Conservation (phyloP, 345 rosid genomes). For the Euphorbia lathyris region DNA sequence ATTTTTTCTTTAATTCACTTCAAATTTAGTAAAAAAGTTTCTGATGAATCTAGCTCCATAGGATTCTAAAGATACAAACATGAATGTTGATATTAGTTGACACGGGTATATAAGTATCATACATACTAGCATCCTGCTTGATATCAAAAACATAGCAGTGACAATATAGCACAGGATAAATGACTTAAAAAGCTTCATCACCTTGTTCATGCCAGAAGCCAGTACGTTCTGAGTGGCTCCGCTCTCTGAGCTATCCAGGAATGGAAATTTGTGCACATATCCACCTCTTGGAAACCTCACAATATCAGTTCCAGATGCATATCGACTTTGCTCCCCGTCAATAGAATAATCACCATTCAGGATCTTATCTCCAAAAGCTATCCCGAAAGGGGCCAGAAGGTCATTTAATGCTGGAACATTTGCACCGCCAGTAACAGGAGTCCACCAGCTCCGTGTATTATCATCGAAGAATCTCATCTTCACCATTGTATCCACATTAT, state of each 20-base stretch:
- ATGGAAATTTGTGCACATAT: constrained; percentile 77
- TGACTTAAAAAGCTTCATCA: constrained; percentile 13
- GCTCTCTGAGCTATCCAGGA: constrained; percentile 92
- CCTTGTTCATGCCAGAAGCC: constrained; percentile 58
- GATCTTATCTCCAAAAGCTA: constrained; percentile 95
- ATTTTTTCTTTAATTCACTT: no score
- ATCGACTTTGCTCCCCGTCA: constrained; percentile 94
- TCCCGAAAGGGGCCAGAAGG: constrained; percentile 93
- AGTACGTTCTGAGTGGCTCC: constrained; percentile 85
- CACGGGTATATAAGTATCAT: no score
- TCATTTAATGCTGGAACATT: constrained; percentile 91
- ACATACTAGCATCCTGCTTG: background rate
- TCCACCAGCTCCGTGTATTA: constrained; percentile 99
- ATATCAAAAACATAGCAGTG: background rate
- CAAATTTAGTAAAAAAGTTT: no score
- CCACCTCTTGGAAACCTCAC: constrained; percentile 92
- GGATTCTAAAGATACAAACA: no score
- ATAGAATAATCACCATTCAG: constrained; percentile 88
- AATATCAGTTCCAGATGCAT: constrained; percentile 96
- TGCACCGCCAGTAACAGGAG: constrained; percentile 97
- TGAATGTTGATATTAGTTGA: no score
- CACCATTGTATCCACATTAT: constrained; percentile 94
- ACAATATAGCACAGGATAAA: background rate
- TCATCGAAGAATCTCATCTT: constrained; percentile 99
- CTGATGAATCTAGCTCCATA: no score